Conservation (phyloP, 2,329 filamentous ascomycete genomes). For the Septoria petroselini region DNA sequence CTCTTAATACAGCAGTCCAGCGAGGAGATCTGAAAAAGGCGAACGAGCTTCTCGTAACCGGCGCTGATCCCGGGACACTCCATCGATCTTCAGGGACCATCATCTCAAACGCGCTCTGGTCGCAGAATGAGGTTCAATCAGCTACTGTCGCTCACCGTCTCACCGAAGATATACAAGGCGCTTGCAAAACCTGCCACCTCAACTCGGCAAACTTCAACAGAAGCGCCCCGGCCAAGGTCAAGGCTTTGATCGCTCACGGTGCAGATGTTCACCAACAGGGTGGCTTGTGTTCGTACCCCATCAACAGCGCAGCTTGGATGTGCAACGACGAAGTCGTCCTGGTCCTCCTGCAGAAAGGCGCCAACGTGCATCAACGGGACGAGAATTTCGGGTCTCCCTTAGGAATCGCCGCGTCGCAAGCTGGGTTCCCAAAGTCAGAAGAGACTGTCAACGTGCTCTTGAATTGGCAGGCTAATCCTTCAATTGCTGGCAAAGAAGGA, state of each 20-base stretch:
- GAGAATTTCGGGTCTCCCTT: constrained; percentile 32
- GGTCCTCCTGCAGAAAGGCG: constrained; percentile 30
- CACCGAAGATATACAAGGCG: constrained; percentile 22
- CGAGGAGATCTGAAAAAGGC: constrained; percentile 23
- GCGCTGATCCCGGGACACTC: constrained; percentile 18
- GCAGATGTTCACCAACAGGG: constrained; percentile 27
- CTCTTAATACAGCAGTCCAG: constrained; percentile 21
- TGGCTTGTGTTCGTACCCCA: constrained; percentile 25
- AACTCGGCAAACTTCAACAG: constrained; percentile 18
- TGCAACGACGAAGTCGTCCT: constrained; percentile 27
- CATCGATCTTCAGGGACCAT: constrained; percentile 17
- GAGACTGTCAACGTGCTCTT: constrained; percentile 34
- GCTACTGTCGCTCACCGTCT: constrained; percentile 22
- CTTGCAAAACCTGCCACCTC: constrained; percentile 22
- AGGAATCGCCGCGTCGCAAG: constrained; percentile 29
- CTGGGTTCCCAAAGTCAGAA: constrained; percentile 25
- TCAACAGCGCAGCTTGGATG: constrained; percentile 29
- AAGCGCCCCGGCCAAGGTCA: constrained; percentile 22
- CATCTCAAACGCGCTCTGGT: constrained; percentile 23
- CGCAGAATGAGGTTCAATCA: constrained; percentile 18
- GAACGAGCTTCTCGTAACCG: constrained; percentile 19
- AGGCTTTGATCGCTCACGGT: constrained; percentile 30
- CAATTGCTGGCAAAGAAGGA: constrained; percentile 4
- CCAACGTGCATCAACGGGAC: constrained; percentile 25
- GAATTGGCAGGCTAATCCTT: constrained; percentile 18